Evolutionary conservation across 176 grass and related monocot genomes (phyloP).

Genomic region (Echinochloa phyllopogon): DNA sequence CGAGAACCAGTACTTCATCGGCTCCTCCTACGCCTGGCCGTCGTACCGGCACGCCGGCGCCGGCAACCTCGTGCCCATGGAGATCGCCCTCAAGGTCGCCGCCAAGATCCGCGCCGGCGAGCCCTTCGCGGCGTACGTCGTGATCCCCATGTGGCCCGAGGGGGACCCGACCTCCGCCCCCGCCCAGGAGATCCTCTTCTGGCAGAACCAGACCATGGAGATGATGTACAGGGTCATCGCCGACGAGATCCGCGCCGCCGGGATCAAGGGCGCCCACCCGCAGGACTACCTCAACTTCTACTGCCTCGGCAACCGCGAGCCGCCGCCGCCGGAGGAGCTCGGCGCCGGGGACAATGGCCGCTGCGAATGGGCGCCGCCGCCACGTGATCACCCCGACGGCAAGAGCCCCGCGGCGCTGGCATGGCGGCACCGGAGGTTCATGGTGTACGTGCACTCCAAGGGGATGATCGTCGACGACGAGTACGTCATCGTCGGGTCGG

Average conservation of each 20-base stretch:
- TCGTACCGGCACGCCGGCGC: slow-evolving; percentile 44
- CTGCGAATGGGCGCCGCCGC: neutral
- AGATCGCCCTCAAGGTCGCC: slow-evolving; percentile 60
- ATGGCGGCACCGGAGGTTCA: slow-evolving; percentile 63
- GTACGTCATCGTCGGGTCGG: slow-evolving; percentile 86
- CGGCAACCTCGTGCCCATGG: slow-evolving; percentile 60
- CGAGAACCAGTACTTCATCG: slow-evolving; percentile 74
- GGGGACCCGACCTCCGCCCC: neutral
- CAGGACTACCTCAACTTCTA: slow-evolving; percentile 87
- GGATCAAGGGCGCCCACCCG: slow-evolving; percentile 35
- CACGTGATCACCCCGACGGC: neutral
- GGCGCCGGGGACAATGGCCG: no score
- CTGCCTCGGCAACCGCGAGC: slow-evolving; percentile 82
- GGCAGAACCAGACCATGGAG: slow-evolving; percentile 78
- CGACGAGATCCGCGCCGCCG: neutral
- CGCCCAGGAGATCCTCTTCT: slow-evolving; percentile 57
- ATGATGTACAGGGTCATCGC: slow-evolving; percentile 82
- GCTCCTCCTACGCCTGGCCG: slow-evolving; percentile 66
- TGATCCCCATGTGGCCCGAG: slow-evolving; percentile 64
- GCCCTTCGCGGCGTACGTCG: slow-evolving; percentile 55
- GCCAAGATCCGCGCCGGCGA: slow-evolving; percentile 52
- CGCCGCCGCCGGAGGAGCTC: neutral
- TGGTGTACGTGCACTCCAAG: slow-evolving; percentile 94
- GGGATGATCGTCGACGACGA: slow-evolving; percentile 97
- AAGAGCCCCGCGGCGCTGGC: slow-evolving; percentile 26